phyloP scores from a whole-genome alignment of 805 yeast genomes.

The Candida endomychidarum region DNA sequence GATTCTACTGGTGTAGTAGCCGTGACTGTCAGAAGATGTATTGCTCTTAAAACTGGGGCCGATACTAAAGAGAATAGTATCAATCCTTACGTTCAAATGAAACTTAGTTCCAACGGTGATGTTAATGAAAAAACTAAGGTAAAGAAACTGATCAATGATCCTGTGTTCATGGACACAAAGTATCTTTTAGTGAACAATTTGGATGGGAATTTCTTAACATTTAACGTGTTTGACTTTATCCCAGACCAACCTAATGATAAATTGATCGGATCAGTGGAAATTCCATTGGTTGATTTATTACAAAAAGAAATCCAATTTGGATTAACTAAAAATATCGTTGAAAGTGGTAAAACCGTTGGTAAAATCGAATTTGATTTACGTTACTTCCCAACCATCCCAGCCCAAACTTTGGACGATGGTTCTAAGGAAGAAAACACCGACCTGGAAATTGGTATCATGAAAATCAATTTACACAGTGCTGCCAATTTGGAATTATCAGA shows the following conservation, averaged over 20 bases:
- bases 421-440: constrained; percentile 50
- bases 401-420: constrained; percentile 48
- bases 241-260: constrained; percentile 56
- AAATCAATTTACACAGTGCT: constrained; percentile 60
- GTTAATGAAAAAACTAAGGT: constrained; percentile 55
- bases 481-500: constrained; percentile 52
- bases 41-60: constrained; percentile 42
- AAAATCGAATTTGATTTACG: constrained; percentile 54
- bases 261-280: constrained; percentile 45
- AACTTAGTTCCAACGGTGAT: constrained; percentile 37
- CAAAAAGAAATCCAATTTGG: constrained; percentile 51
- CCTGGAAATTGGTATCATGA: constrained; percentile 73
- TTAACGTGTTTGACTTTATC: constrained; percentile 54
- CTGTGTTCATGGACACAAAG: constrained; percentile 67
- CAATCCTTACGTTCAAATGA: constrained; percentile 58
- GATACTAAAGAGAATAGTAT: constrained; percentile 38
- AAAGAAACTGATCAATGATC: constrained; percentile 55
- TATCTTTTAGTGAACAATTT: constrained; percentile 56
- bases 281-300: constrained; percentile 58
- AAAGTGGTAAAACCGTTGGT: constrained; percentile 59
- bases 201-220: constrained; percentile 52
- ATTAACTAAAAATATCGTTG: constrained; percentile 43
- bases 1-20: constrained; percentile 70
- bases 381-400: constrained; percentile 50
- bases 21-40: constrained; percentile 57